Conservation (phyloP, 371 early-diverging fungal species). For the Rhizopus microsporus region DNA sequence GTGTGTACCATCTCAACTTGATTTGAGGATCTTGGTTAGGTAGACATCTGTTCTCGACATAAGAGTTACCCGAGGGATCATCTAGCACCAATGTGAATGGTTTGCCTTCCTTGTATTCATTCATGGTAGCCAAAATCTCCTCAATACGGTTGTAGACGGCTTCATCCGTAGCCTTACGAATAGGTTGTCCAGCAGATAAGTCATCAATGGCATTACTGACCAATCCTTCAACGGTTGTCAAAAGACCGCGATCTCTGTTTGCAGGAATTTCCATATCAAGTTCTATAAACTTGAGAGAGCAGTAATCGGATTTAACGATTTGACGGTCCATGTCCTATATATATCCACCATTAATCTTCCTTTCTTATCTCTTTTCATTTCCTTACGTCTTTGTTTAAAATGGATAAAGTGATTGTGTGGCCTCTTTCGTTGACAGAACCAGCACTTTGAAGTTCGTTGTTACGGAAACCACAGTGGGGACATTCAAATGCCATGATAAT, state of each 20-base stretch:
- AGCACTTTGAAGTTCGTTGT: slow-evolving; percentile 92
- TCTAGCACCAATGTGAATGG: slow-evolving; percentile 79
- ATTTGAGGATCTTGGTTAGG: slow-evolving; percentile 84
- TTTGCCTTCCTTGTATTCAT: slow-evolving; percentile 55
- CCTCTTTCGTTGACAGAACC: slow-evolving; percentile 82
- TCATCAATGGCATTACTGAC: slow-evolving; percentile 81
- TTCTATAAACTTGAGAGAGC: slow-evolving; percentile 78
- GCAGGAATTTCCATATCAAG: slow-evolving; percentile 91
- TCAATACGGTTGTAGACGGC: slow-evolving; percentile 78
- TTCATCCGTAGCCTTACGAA: slow-evolving; percentile 68
- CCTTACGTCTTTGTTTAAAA: slow-evolving; percentile 57
- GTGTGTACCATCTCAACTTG: slow-evolving; percentile 60
- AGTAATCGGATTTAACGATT: slow-evolving; percentile 87
- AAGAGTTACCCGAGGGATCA: slow-evolving; percentile 94
- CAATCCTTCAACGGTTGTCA: slow-evolving; percentile 92
- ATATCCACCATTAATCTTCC: background rate
- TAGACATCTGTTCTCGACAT: slow-evolving; percentile 74
- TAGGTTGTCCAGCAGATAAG: slow-evolving; percentile 73
- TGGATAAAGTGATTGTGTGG: slow-evolving; percentile 61
- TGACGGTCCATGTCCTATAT: slow-evolving; percentile 84
- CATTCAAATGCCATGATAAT: slow-evolving; percentile 95
- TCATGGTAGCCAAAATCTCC: slow-evolving; percentile 64
- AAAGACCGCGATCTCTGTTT: slow-evolving; percentile 67
- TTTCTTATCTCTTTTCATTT: background rate
- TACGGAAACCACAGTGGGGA: slow-evolving; percentile 85